Conservation (phyloP, 2,329 filamentous ascomycete genomes). For the Keithomyces neogunnii region DNA sequence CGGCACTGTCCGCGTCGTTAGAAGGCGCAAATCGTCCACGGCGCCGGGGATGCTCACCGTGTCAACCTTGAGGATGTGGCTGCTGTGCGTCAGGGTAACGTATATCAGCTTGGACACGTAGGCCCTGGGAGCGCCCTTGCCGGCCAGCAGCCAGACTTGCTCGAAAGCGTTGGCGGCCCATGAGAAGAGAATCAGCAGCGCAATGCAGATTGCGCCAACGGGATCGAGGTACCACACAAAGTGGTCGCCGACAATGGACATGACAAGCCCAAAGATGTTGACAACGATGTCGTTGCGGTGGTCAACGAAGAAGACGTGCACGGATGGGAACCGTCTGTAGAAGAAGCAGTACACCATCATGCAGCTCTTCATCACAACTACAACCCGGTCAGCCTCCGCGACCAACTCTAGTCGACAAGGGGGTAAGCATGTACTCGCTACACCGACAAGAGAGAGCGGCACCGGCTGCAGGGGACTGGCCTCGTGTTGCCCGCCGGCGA, state of each 20-base stretch:
- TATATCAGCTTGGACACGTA: conserved; percentile 49
- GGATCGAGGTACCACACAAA: conserved; percentile 54
- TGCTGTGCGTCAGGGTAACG: conserved; percentile 44
- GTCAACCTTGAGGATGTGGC: conserved; percentile 47
- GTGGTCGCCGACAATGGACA: conserved; percentile 44
- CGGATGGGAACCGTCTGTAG: conserved; percentile 44
- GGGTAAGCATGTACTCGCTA: conserved; percentile 35
- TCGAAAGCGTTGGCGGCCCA: conserved; percentile 54
- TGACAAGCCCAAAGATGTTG: conserved; percentile 45
- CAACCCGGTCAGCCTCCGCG: background rate
- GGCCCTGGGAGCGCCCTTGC: conserved; percentile 50
- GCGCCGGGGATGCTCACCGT: conserved; percentile 23
- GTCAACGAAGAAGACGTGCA: conserved; percentile 49
- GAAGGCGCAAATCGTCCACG: background rate
- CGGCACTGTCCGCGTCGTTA: conserved; percentile 25
- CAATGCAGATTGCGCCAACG: conserved; percentile 51
- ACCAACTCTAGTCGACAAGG: background rate
- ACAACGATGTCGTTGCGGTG: conserved; percentile 49
- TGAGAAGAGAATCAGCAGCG: conserved; percentile 51
- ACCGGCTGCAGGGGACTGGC: conserved; percentile 40
- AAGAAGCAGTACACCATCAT: conserved; percentile 47
- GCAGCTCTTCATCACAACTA: conserved; percentile 32
- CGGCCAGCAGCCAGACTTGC: conserved; percentile 53
- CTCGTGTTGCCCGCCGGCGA: conserved; percentile 34
- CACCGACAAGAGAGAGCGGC: conserved; percentile 44